Evolutionary conservation across 768 basidiomycete species (phyloP), one percentile per base, ranked within the genome.

Genomic region (Phallus indusiatus): DNA sequence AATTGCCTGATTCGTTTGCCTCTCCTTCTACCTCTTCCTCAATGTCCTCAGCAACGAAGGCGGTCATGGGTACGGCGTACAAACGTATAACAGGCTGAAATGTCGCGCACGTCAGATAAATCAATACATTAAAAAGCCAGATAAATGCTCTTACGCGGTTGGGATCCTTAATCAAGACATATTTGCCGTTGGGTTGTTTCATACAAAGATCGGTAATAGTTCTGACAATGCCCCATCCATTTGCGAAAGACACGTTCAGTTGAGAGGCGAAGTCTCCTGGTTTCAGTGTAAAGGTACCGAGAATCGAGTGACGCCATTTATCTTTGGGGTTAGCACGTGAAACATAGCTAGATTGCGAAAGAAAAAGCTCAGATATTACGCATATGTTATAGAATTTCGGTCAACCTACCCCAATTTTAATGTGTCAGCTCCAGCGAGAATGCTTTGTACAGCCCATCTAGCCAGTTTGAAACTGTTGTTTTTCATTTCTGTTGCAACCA

Each of bases 401-500:
- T n/a, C n/a, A n/a, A 79, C 86, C 60, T 64, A 95, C 92, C 94
- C 95, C 69, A 98, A 92, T 76, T 98, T 99, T 85, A 98, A 88
- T 61, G 86, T 74, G 54, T 98, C 96, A 20, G 94, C 95, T 48
- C 96, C 96, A 48, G 96, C 93, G 36, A 99, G 77, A 42, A 97
- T 79, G 68, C 89, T 89, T 76, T 97, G 94, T 17, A 97, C 90
- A 0, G 95, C 86, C 94, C 95, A 99, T 67, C 95, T 88, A 18
- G 94, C 94, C 28, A 99, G 81, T 72, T 99, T 99, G 75, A 87
- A 94, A 66, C 87, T 90, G 75, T 99, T 99, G 74, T 99, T 99
- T 78, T 98, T 99, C 96, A 98, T 98, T 78, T 99, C 96, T 22
- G 92, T 94, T 36, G 96, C 93, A 61, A 98, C 94, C 47, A 99